These are phyloP conservation scores for Annulohypoxylon truncatum DNA, from an alignment of 2,329 filamentous ascomycete species.

Conservation along the genomic window DNA sequence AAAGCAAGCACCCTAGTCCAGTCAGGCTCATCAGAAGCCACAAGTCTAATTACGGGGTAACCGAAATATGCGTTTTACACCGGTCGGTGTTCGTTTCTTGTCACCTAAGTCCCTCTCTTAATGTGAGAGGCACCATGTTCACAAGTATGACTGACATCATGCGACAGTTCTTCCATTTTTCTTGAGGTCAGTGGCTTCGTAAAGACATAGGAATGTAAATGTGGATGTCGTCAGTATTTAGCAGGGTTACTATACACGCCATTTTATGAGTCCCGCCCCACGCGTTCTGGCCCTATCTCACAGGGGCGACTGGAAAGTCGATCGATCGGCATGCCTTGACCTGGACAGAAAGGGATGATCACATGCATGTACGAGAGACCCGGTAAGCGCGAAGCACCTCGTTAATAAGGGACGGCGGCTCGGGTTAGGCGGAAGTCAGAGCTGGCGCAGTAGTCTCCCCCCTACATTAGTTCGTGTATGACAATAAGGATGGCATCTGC, in stretches of 20 bases:
- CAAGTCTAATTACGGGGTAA: slow-evolving; percentile 3
- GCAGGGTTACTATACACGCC: background rate
- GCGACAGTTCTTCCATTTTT: background rate
- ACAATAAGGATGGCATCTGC: slow-evolving; percentile 19
- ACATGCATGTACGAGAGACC: slow-evolving; percentile 8
- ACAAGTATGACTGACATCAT: background rate
- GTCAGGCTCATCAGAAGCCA: slow-evolving; percentile 1
- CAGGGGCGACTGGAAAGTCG: background rate
- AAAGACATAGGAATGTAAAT: background rate
- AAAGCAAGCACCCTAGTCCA: background rate
- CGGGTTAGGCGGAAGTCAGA: background rate
- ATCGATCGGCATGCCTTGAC: slow-evolving; percentile 13
- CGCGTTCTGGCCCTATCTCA: slow-evolving; percentile 7
- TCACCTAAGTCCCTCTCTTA: background rate
- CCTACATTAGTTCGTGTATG: slow-evolving; percentile 14
- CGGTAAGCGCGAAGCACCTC: background rate
- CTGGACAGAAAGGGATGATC: background rate
- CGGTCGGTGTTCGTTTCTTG: background rate
- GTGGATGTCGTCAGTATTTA: background rate
- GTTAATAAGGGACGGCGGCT: slow-evolving; percentile 1
- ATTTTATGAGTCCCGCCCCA: background rate
- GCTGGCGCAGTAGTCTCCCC: background rate
- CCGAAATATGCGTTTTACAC: slow-evolving; percentile 10
- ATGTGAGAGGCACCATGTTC: background rate
- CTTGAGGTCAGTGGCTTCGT: background rate